Conservation (phyloP, 192 early-diverging fungal genomes). For the Obelidium mucronatum region DNA sequence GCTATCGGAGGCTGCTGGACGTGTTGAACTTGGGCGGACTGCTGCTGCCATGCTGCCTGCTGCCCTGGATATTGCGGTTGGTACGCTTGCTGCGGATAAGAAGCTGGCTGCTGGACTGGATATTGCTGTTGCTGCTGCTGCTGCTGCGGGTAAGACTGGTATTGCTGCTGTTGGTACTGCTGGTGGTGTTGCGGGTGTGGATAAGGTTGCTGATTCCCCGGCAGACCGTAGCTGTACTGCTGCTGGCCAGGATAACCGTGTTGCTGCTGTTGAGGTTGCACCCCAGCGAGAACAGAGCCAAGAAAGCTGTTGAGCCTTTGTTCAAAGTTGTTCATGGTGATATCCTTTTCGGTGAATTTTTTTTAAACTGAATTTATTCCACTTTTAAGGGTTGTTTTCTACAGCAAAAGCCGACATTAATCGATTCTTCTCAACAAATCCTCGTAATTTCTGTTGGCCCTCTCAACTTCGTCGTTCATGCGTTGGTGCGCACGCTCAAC, state of each 20-base stretch:
- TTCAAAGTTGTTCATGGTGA: not conserved
- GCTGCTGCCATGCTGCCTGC: not conserved
- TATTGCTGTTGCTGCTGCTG: not conserved
- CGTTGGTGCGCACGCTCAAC: slow-evolving; percentile 39
- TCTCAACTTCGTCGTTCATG: slow-evolving; percentile 43
- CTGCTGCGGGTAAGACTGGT: not conserved
- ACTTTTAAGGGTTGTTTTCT: not conserved
- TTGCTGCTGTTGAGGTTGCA: not conserved
- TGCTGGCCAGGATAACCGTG: not conserved
- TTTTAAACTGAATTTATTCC: not conserved
- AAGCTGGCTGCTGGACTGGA: not conserved
- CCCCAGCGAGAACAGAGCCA: not conserved
- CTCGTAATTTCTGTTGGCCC: slow-evolving; percentile 41
- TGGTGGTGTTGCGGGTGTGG: no score
- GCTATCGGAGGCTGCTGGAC: not conserved
- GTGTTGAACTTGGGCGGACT: not conserved
- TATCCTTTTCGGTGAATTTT: not conserved
- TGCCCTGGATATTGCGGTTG: not conserved
- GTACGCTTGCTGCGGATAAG: not conserved
- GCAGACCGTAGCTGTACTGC: not conserved
- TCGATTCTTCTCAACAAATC: slow-evolving; percentile 20
- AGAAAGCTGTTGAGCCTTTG: not conserved
- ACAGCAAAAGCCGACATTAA: not conserved
- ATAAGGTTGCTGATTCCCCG: no score
- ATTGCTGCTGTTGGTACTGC: no score